These are phyloP conservation scores for Williopsis jadinii DNA, from an alignment of 1,139 yeast genomes.

Conservation along the genomic window DNA sequence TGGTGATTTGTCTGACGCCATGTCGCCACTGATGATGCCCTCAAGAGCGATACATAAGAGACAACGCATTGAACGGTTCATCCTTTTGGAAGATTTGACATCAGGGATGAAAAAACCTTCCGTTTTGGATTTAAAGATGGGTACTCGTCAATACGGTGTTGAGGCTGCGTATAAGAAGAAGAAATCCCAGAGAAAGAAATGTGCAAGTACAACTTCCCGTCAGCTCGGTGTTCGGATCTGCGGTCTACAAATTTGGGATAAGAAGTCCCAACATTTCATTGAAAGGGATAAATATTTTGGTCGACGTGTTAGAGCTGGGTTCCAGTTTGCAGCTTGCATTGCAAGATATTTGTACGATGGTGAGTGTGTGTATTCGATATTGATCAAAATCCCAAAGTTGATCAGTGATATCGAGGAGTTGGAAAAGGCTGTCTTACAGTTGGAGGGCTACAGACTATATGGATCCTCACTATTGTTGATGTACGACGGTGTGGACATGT, in stretches of 20 bases:
- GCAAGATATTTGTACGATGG: conserved; percentile 82
- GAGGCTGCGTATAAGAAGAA: conserved; percentile 74
- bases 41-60: conserved; percentile 25
- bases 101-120: conserved; percentile 79
- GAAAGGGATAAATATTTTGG: conserved; percentile 91
- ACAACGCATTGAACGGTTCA: conserved; percentile 68
- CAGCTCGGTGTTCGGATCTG: conserved; percentile 86
- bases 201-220: conserved; percentile 74
- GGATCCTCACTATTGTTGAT: conserved; percentile 85
- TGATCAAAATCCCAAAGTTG: conserved; percentile 62
- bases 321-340: conserved; percentile 67
- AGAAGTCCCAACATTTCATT: conserved; percentile 38
- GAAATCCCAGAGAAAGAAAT: conserved; percentile 74
- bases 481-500: conserved; percentile 56
- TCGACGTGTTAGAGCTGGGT: conserved; percentile 65
- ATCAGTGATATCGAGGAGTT: conserved; percentile 55
- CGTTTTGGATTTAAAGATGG: conserved; percentile 94
- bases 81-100: conserved; percentile 87
- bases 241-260: conserved; percentile 87
- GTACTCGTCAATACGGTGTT: conserved; percentile 96
- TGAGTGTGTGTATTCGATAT: conserved; percentile 43
- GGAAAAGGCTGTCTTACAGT: conserved; percentile 41
- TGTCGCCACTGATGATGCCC: conserved; percentile 15
- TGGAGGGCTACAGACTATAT: conserved; percentile 82
- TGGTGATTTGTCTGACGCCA: conserved; percentile 4